Percentiles rank a stretch among this genome's conserved stretches.
Conservation (phyloP, 352 stramenopile species). For the Pythium chondricola region DNA sequence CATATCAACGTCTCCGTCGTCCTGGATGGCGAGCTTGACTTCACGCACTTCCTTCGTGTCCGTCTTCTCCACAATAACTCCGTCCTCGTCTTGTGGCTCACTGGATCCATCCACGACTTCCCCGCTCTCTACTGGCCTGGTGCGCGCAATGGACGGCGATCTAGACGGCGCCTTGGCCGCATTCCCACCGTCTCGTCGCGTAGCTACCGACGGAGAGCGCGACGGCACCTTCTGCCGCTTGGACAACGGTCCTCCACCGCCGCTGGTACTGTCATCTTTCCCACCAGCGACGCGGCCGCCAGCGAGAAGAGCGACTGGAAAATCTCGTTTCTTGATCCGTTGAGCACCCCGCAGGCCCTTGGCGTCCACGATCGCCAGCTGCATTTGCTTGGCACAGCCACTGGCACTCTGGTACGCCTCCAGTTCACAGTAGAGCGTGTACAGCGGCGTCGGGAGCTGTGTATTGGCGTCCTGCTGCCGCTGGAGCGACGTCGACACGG, state of each 20-base stretch:
- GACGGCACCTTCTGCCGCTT: constrained; percentile 44
- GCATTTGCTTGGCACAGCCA: constrained; percentile 38
- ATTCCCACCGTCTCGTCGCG: not conserved
- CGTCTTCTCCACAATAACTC: constrained; percentile 1
- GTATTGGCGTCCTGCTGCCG: constrained; percentile 36
- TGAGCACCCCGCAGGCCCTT: constrained; percentile 11
- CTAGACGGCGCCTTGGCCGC: constrained; percentile 31
- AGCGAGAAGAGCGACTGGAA: constrained; percentile 24
- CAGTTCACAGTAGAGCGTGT: constrained; percentile 66
- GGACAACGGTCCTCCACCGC: not conserved
- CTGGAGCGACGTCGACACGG: constrained; percentile 30
- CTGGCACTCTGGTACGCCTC: constrained; percentile 61
- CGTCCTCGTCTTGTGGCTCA: constrained; percentile 3
- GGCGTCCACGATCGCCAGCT: constrained; percentile 46
- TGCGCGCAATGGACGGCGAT: constrained; percentile 39
- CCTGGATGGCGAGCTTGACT: constrained; percentile 16
- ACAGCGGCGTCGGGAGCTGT: constrained; percentile 50
- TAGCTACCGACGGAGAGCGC: constrained; percentile 20
- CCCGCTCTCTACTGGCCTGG: constrained; percentile 22
- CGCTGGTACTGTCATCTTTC: too few species aligned
- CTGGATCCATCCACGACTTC: constrained; percentile 25
- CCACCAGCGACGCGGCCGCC: constrained; percentile 3
- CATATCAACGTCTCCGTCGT: constrained; percentile 23
- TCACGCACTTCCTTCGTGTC: constrained; percentile 30
- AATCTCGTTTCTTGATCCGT: constrained; percentile 24